Evolutionary conservation across 495 filamentous ascomycete species (phyloP), one percentile per base, ranked within the genome.

Genomic region (Penicillium lividum): DNA sequence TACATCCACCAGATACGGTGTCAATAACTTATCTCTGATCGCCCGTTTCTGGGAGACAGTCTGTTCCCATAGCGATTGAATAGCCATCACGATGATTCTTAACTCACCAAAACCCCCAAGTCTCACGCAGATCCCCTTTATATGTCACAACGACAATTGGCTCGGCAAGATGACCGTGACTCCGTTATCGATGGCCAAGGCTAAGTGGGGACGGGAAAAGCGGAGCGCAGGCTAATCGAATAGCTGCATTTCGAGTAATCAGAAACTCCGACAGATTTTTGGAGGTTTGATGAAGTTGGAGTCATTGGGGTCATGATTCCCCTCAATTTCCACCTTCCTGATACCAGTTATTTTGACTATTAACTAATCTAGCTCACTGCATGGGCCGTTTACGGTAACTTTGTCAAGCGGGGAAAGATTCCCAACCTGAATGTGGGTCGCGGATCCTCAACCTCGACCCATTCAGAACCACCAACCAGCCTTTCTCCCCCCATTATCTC

Each of bases 11-110:
- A 70, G n/a, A 43, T 77, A 75, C 6, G 68, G 68, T 4, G 63
- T 53, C 11, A 77, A 51, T 10, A 61, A 51, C 25, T 68, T 57
- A 31, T 75, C 69, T 53, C 72, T 57, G n/a, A 65, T 47, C 5
- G 46, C 31, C 3, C 63, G 67, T 57, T 77, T 77, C 42, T 66
- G 50, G 7, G 67, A 59, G 27, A 73, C 70, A 22, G 60, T 76
- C 4, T 71, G 52, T 44, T 68, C 57, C 73, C 75, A 77, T 27
- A 60, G 28, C 55, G 62, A 62, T 34, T 40, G 4, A 16, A 40
- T 16, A 5, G 38, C 15, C 38, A 34, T 52, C 11, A 13, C n/a
- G 31, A 18, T 40, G 49, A 13, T 36, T 36, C 1, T 52, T 9
- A 10, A 11, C 10, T 18, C 16, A 3, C 18, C 7, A 4, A 25